Evolutionary conservation across 1,284 basidiomycete genomes (phyloP).

Genomic region (Puccinia sorghi): DNA sequence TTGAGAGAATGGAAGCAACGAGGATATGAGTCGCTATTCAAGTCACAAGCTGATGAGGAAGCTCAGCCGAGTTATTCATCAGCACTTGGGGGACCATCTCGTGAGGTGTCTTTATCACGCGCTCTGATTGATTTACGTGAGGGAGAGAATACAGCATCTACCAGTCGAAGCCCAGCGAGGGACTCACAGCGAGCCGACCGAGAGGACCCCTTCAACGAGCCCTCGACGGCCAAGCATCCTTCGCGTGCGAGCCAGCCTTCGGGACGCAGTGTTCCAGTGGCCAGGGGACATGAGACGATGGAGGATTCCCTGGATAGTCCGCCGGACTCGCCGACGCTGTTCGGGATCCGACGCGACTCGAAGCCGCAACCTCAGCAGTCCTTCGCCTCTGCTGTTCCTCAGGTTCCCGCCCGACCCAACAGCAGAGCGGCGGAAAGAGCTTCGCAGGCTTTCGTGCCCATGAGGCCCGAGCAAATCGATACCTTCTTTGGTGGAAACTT

Average conservation of each 20-base stretch:
- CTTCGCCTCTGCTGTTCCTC: not conserved
- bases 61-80: constrained; percentile 10
- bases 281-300: not conserved
- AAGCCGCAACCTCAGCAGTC: not conserved
- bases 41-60: constrained; percentile 16
- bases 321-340: constrained; percentile 37
- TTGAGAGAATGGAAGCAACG: constrained; percentile 45
- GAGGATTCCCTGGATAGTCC: constrained; percentile 11
- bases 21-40: constrained; percentile 41
- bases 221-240: not conserved
- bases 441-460: constrained; percentile 31
- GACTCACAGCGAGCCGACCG: not conserved
- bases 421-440: not conserved
- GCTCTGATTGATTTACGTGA: constrained; percentile 33
- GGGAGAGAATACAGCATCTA: not conserved
- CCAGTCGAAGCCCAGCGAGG: not conserved
- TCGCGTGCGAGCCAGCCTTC: not conserved
- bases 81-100: constrained; percentile 1
- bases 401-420: not conserved
- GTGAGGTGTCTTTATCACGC: constrained; percentile 29
- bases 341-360: constrained; percentile 18
- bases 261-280: not conserved
- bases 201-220: constrained; percentile 31
- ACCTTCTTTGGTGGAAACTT: constrained; percentile 41
- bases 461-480: constrained; percentile 36